phyloP scores from a whole-genome alignment of 2,329 filamentous ascomycete genomes.

The Orbilia oligospora region DNA sequence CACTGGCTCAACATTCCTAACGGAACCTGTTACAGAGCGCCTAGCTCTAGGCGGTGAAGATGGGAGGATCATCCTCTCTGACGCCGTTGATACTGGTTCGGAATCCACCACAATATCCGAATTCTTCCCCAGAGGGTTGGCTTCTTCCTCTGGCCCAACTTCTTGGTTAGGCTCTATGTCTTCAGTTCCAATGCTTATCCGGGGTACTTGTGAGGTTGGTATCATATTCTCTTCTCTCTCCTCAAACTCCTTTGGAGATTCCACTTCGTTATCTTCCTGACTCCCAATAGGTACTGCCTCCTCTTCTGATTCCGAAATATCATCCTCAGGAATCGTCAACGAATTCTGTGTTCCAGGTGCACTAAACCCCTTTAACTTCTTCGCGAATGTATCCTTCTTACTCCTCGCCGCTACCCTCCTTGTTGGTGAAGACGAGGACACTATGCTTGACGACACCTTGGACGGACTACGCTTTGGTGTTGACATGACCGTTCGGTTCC shows the following conservation, averaged over 20 bases:
- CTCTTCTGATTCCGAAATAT: conserved; percentile 65
- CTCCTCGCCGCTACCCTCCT: conserved; percentile 70
- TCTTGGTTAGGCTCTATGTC: conserved; percentile 61
- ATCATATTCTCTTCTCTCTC: conserved; percentile 63
- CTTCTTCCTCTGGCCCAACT: conserved; percentile 68
- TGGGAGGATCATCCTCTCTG: conserved; percentile 19
- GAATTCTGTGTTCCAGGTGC: conserved; percentile 71
- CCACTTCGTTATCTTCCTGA: conserved; percentile 26
- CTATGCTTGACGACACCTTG: conserved; percentile 38
- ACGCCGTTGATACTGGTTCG: not conserved
- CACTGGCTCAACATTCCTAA: not conserved
- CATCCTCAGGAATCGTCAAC: conserved; percentile 58
- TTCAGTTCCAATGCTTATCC: conserved; percentile 62
- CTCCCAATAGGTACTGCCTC: not conserved
- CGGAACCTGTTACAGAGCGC: conserved; percentile 11
- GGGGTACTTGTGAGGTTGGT: conserved; percentile 13
- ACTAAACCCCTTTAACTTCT: conserved; percentile 70
- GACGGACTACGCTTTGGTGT: conserved; percentile 67
- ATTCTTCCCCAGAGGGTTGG: conserved; percentile 68
- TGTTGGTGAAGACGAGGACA: conserved; percentile 67
- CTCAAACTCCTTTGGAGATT: conserved; percentile 64
- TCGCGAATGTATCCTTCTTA: conserved; percentile 62
- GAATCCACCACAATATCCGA: conserved; percentile 65
- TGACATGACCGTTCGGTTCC: conserved; percentile 76
- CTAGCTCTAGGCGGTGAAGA: conserved; percentile 33